Percentiles rank a stretch among this genome's conserved stretches.
Conservation (phyloP, 371 early-diverging fungal genomes). For the Cokeromyces recurvatus region DNA sequence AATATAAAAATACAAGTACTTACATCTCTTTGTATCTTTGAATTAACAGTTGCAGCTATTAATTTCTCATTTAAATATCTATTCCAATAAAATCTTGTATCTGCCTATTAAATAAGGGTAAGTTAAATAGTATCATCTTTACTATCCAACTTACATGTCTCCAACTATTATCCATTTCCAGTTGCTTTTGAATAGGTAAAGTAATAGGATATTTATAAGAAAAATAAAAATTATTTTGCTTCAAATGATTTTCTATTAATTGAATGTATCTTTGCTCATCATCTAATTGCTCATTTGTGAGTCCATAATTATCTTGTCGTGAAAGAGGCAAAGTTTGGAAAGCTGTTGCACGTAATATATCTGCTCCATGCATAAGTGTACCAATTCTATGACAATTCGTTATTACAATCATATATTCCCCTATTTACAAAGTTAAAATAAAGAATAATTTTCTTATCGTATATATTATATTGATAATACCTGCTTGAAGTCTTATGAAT, state of each 20-base stretch:
- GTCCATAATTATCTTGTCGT: conserved; percentile 29
- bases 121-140: not conserved
- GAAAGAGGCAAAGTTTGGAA: conserved; percentile 73
- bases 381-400: conserved; percentile 76
- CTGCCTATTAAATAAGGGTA: conserved; percentile 60
- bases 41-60: conserved; percentile 29
- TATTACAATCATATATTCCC: conserved; percentile 69
- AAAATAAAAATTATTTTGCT: conserved; percentile 68
- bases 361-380: conserved; percentile 44
- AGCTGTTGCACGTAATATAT: conserved; percentile 68
- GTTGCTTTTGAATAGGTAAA: conserved; percentile 62
- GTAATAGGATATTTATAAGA: conserved; percentile 84
- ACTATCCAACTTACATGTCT: conserved; percentile 23
- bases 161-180: conserved; percentile 14
- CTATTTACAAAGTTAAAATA: conserved; percentile 19
- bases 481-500: conserved; percentile 68
- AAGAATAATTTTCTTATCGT: too few species aligned
- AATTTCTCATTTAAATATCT: conserved; percentile 58
- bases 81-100: conserved; percentile 92
- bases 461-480: too few species aligned
- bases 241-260: conserved; percentile 64
- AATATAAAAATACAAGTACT: too few species aligned
- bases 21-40: conserved; percentile 33
- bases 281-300: conserved; percentile 24
- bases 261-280: conserved; percentile 77